Base-by-base conservation (phyloP, 2,329 filamentous ascomycete genomes). In the Pseudopithomyces chartarum region DNA sequence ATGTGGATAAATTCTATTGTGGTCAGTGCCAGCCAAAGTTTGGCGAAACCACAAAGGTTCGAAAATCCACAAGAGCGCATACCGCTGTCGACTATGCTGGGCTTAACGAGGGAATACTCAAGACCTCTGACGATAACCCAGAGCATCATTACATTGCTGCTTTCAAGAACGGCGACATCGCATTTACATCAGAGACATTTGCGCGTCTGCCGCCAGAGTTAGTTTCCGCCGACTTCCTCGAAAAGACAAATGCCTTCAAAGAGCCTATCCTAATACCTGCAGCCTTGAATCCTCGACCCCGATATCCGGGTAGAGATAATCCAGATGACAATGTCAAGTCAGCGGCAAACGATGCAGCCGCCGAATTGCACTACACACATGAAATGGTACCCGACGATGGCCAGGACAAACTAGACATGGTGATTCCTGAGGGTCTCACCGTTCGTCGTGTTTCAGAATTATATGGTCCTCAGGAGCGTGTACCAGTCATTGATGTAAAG, bases 401-500 rank as follows among this genome's bases (percentile, higher is more conserved):
- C 17, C 86, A 89, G 70, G 87, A 90, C 69, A 80, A 81, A 56
- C 76, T 90, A 22, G 87, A 86, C 62, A 89, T 90, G 87, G 84
- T 89, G 23, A 87, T 90, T 60, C 87, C 87, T 2, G 76, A 84
- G 61, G 82, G 82, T 32, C 76, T 90, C 43, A 89, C 86, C 1
- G 86, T 90, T 29, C 82, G 85, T 29, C 79, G 82, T 50, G 86
- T 89, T 20, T 83, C 84, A 42, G 84, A 89, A 61, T 77, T 89
- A 26, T 87, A 87, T 60, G 87, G 87, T 0, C 81, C 81, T 4
- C 84, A 87, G 43, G 85, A 87, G 66, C 80, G 81, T 43, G 80
- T 89, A 7, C 85, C 88, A 55, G 87, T 90, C 32, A 89, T 90
- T 52, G 86, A 90, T 69, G 87, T 90, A 58, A 88, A 89, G 66